Conservation (phyloP, 2,329 filamentous ascomycete species). For the Geosmithia putterillii region DNA sequence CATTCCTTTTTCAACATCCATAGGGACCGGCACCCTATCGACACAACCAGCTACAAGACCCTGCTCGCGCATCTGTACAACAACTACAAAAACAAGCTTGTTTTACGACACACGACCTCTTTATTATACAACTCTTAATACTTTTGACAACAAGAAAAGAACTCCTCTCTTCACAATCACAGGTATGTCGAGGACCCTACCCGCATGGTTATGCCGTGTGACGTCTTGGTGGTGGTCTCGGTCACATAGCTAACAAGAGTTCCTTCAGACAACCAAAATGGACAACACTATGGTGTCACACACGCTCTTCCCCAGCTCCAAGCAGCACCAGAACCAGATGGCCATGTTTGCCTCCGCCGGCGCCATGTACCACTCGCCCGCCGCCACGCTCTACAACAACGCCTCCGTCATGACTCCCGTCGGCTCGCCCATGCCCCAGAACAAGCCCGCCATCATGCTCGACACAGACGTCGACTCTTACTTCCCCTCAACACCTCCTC, state of each 20-base stretch:
- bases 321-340: conserved; percentile 22
- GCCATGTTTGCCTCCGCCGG: conserved; percentile 48
- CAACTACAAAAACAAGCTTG: no score
- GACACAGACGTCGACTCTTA: conserved; percentile 67
- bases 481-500: conserved; percentile 75
- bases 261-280: conserved; percentile 42
- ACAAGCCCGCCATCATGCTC: conserved; percentile 68
- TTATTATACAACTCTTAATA: not conserved
- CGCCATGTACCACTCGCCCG: conserved; percentile 55
- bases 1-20: conserved; percentile 2
- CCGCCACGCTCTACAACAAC: conserved; percentile 42
- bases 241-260: no score
- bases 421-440: conserved; percentile 64
- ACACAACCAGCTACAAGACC: not conserved
- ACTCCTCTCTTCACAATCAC: no score
- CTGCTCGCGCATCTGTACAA: not conserved
- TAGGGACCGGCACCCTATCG: conserved; percentile 2
- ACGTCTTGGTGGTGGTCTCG: no score
- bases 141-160: not conserved
- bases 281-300: conserved; percentile 50
- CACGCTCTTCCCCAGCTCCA: conserved; percentile 71
- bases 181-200: no score
- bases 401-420: conserved; percentile 58
- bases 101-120: not conserved
- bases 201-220: no score